phyloP scores from a whole-genome alignment of 1,284 basidiomycete genomes.

The Boletellus sp. region DNA sequence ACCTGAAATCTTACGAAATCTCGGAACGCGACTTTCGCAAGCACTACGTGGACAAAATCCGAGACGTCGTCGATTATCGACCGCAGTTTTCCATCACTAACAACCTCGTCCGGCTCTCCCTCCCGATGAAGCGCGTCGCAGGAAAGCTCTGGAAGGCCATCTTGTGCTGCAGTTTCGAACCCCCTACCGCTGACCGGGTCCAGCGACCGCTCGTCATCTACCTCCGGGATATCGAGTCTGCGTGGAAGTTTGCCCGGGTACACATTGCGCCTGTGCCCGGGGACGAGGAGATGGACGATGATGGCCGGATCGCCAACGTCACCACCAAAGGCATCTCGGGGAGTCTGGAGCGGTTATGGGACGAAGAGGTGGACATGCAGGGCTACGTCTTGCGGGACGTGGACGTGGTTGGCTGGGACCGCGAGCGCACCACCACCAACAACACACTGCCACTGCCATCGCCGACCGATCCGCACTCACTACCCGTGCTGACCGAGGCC shows the following conservation, averaged over 20 bases:
- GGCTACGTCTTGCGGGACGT: slow-evolving; percentile 17
- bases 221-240: slow-evolving; percentile 11
- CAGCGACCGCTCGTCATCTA: slow-evolving; percentile 26
- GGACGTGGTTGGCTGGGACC: slow-evolving; percentile 4
- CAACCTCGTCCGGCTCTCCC: slow-evolving; percentile 17
- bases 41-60: slow-evolving; percentile 19
- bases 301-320: too few relatives aligned
- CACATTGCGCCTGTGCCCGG: slow-evolving; percentile 8
- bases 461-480: slow-evolving; percentile 6
- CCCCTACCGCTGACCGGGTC: slow-evolving; percentile 5
- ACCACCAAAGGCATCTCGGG: slow-evolving; percentile 8
- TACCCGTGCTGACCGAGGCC: slow-evolving; percentile 10
- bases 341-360: slow-evolving; percentile 20
- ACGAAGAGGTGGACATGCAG: slow-evolving; percentile 11
- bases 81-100: slow-evolving; percentile 21
- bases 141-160: slow-evolving; percentile 22
- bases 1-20: slow-evolving; percentile 20
- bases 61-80: slow-evolving; percentile 8
- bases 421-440: slow-evolving; percentile 1
- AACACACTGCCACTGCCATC: not conserved
- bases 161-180: slow-evolving; percentile 23
- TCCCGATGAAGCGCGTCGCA: slow-evolving; percentile 19
- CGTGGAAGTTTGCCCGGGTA: slow-evolving; percentile 14
- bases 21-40: slow-evolving; percentile 17
- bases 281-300: not conserved